phyloP scores from a whole-genome alignment of 805 yeast species.

The Cyberlindnera euphorbiae region DNA sequence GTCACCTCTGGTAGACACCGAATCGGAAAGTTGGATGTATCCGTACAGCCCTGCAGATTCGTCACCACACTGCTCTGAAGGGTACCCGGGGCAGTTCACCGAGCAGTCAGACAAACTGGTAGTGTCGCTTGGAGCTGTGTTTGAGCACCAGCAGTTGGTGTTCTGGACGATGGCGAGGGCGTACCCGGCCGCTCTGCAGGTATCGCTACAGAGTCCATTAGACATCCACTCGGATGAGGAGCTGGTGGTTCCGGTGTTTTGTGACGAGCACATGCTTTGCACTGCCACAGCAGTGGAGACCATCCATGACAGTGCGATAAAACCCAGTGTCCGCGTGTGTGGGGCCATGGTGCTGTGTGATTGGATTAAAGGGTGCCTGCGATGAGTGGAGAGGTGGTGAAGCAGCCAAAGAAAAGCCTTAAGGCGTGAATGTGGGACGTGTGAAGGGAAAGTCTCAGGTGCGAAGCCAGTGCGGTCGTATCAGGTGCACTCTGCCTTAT shows the following conservation, averaged over 20 bases:
- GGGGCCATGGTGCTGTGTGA: slow-evolving; percentile 3
- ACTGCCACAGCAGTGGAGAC: slow-evolving; percentile 1
- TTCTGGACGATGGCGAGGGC: slow-evolving; percentile 51
- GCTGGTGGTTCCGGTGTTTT: slow-evolving; percentile 33
- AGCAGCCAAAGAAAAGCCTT: too few species aligned
- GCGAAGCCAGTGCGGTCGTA: too few species aligned
- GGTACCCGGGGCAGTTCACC: slow-evolving; percentile 41
- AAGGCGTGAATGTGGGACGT: too few species aligned
- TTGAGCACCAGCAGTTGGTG: slow-evolving; percentile 59
- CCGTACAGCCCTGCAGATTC: slow-evolving; percentile 43
- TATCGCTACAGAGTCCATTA: slow-evolving; percentile 47
- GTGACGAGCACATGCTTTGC: slow-evolving; percentile 30
- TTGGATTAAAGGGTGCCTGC: too few species aligned
- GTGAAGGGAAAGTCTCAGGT: too few species aligned
- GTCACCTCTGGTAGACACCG: background rate
- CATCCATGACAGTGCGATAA: slow-evolving; percentile 1
- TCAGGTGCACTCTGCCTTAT: background rate
- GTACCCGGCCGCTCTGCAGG: slow-evolving; percentile 37
- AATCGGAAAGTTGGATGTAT: slow-evolving; percentile 34
- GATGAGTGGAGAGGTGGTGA: background rate
- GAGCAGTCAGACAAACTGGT: slow-evolving; percentile 30
- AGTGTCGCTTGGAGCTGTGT: slow-evolving; percentile 42
- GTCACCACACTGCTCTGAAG: slow-evolving; percentile 40
- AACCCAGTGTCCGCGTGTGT: slow-evolving; percentile 16
- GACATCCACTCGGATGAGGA: slow-evolving; percentile 29